Conservation (phyloP, 441 rosid species). For the Populus hybrid region DNA sequence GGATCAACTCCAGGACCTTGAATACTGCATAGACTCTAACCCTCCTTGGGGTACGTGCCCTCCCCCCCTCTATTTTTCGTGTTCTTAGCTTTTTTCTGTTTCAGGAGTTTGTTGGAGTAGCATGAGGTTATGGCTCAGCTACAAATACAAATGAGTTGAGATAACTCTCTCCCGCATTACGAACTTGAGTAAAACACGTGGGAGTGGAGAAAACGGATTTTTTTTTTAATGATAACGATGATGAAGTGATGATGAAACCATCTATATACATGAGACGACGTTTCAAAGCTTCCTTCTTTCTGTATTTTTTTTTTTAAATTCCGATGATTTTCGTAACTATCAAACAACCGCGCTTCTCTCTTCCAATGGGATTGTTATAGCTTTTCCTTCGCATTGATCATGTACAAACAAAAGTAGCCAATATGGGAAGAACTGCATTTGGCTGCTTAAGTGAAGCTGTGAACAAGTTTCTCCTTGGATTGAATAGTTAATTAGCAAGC, state of each 20-base stretch:
- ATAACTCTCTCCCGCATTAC: background rate
- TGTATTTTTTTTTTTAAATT: background rate
- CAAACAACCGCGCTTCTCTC: background rate
- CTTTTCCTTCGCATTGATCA: background rate
- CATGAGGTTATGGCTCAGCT: background rate
- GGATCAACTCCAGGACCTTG: slow-evolving; percentile 99
- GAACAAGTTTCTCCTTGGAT: background rate
- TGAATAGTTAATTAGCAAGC: background rate
- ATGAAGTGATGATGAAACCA: too few relatives aligned
- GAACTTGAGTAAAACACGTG: background rate
- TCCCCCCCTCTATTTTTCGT: background rate
- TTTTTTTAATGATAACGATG: background rate
- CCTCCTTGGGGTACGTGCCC: slow-evolving; percentile 82
- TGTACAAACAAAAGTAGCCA: too few relatives aligned
- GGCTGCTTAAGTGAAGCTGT: background rate
- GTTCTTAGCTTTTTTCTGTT: background rate
- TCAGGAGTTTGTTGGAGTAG: background rate
- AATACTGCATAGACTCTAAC: slow-evolving; percentile 97
- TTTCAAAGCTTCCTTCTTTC: background rate
- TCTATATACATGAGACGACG: background rate
- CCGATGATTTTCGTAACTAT: background rate
- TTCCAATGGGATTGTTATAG: background rate
- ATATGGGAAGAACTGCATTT: background rate
- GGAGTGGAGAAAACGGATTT: background rate
- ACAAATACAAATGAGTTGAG: background rate